phyloP scores from a whole-genome alignment of 164 flowering plant species.

The Buxus sempervirens region DNA sequence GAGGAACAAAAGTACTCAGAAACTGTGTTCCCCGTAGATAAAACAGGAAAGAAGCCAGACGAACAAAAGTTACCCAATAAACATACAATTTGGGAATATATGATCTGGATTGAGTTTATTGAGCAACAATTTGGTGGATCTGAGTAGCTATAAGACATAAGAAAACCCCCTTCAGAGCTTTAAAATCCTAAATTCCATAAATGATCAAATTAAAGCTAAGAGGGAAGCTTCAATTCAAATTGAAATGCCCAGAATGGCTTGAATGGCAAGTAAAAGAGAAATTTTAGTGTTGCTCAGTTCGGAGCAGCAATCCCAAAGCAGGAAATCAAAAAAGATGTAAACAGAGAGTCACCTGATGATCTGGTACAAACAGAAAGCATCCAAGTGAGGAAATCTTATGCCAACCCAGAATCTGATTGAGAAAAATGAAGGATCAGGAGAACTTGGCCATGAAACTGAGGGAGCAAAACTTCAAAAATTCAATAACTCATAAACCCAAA shows the following conservation, averaged over 20 bases:
- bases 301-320: background rate
- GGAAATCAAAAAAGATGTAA: no score
- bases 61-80: no score
- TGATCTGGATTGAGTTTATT: no score
- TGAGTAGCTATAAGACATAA: constrained; percentile 28
- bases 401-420: no score
- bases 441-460: no score
- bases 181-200: constrained; percentile 8
- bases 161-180: constrained; percentile 7
- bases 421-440: no score
- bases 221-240: background rate
- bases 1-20: no score
- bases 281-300: background rate
- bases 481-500: no score
- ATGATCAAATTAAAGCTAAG: background rate
- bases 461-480: no score
- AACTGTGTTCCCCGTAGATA: no score
- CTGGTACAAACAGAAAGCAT: background rate
- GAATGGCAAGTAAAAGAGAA: background rate
- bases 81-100: no score
- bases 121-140: constrained; percentile 28
- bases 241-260: constrained; percentile 1
- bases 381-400: background rate
- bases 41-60: no score
- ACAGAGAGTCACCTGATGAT: background rate